phyloP scores from a whole-genome alignment of 148 eudicot genomes.

The Spergularia bocconei region DNA sequence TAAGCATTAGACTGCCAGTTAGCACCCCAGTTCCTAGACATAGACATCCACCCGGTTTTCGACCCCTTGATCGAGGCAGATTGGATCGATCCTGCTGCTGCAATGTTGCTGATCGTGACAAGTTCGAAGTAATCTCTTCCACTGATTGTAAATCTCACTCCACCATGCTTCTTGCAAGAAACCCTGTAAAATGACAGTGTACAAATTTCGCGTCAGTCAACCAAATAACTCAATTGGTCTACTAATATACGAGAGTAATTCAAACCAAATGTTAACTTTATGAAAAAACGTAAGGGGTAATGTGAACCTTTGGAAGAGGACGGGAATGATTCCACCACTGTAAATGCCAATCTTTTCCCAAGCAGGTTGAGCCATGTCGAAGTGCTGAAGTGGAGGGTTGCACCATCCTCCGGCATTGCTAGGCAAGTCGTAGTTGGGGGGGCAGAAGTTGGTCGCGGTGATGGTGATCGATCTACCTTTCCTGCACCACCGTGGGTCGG shows the following conservation, averaged over 20 bases:
- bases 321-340: slow-evolving; percentile 80
- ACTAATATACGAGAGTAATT: too few relatives aligned
- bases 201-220: too few relatives aligned
- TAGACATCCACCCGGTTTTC: slow-evolving; percentile 54
- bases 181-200: slow-evolving; percentile 43
- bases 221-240: too few relatives aligned
- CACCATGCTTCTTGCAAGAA: slow-evolving; percentile 76
- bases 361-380: slow-evolving; percentile 97
- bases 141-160: slow-evolving; percentile 72
- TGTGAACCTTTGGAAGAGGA: slow-evolving; percentile 62
- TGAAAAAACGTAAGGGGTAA: neutral
- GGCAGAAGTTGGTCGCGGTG: slow-evolving; percentile 93
- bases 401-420: slow-evolving; percentile 86
- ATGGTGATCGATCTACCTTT: slow-evolving; percentile 60
- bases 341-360: slow-evolving; percentile 94
- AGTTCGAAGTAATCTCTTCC: slow-evolving; percentile 90
- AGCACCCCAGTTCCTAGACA: slow-evolving; percentile 97
- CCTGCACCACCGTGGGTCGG: slow-evolving; percentile 56
- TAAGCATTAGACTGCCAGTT: slow-evolving; percentile 79
- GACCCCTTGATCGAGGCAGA: slow-evolving; percentile 72
- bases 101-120: slow-evolving; percentile 67
- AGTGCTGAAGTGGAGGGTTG: slow-evolving; percentile 89
- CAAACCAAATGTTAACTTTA: neutral
- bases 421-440: slow-evolving; percentile 69
- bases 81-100: slow-evolving; percentile 63